Conservation (phyloP, 176 grass and related monocot species). For the Miscanthus lutarioriparius region DNA sequence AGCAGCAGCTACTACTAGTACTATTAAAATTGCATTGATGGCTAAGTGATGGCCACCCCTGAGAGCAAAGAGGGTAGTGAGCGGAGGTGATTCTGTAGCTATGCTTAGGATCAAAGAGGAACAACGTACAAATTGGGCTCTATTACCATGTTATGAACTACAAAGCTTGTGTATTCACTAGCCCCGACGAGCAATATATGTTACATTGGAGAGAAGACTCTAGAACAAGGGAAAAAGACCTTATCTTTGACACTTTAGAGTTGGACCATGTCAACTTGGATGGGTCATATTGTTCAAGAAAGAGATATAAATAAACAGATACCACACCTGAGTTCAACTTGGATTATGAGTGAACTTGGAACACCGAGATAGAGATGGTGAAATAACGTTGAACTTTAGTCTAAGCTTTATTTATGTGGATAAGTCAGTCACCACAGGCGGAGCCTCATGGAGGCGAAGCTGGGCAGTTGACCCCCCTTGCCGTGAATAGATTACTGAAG, state of each 20-base stretch:
- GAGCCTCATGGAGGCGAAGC: too few species aligned
- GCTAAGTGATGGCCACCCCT: not conserved
- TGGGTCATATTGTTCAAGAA: not conserved
- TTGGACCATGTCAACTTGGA: not conserved
- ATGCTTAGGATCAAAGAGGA: not conserved
- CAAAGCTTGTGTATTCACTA: not conserved
- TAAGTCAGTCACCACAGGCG: not conserved
- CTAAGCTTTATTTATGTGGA: not conserved
- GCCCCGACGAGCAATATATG: not conserved
- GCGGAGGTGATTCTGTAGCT: not conserved
- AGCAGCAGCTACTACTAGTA: not conserved
- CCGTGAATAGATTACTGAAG: too few species aligned
- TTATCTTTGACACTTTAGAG: not conserved
- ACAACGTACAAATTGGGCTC: not conserved
- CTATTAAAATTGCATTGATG: not conserved
- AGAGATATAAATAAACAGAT: not conserved
- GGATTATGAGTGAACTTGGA: not conserved
- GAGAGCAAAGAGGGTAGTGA: not conserved
- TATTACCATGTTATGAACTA: not conserved
- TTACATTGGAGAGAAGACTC: not conserved
- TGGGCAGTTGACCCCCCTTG: too few species aligned
- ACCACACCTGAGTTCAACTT: not conserved
- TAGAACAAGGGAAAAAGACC: not conserved
- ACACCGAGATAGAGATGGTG: not conserved
- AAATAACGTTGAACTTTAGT: not conserved